These are phyloP conservation scores for Citrus mangshanensis DNA, from an alignment of 345 rosid genomes.

Conservation along the genomic window DNA sequence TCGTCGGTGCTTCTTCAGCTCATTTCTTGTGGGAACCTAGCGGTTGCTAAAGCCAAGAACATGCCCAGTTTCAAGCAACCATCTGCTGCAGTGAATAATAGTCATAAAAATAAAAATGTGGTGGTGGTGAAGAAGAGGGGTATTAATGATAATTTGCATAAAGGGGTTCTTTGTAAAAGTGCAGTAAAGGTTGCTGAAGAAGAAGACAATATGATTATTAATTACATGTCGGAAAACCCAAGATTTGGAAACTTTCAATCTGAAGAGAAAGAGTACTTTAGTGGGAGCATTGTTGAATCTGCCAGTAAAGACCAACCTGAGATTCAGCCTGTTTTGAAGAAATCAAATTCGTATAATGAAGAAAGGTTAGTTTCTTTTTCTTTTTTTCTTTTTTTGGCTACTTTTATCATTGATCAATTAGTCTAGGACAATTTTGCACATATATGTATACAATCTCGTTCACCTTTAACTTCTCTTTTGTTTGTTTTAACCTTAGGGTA, in stretches of 20 bases:
- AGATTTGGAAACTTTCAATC: conserved; percentile 79
- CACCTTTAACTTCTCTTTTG: not conserved
- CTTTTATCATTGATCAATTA: too few relatives aligned
- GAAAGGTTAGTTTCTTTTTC: conserved; percentile 40
- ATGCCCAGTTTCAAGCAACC: conserved; percentile 27
- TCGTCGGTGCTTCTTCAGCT: conserved; percentile 73
- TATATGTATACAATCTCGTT: too few relatives aligned
- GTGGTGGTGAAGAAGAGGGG: conserved; percentile 18
- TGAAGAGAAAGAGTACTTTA: conserved; percentile 84
- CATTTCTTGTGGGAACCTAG: conserved; percentile 70
- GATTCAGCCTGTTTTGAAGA: conserved; percentile 41
- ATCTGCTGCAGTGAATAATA: not conserved
- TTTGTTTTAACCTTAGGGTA: not conserved
- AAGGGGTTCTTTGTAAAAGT: conserved; percentile 44
- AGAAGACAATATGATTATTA: conserved; percentile 49
- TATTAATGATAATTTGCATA: conserved; percentile 34
- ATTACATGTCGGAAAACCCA: conserved; percentile 89
- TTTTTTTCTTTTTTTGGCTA: not conserved
- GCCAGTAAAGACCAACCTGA: conserved; percentile 46
- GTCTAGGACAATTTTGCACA: too few relatives aligned
- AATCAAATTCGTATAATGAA: conserved; percentile 81
- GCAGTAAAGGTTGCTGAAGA: conserved; percentile 39
- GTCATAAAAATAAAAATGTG: not conserved
- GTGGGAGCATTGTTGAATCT: conserved; percentile 80
- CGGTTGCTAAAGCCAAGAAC: conserved; percentile 36